A percentile compares a stretch with the other conserved stretches of the same genome.
These are phyloP conservation scores for Chlorella ohadii DNA, from an alignment of 139 green algal species.

Conservation along the genomic window DNA sequence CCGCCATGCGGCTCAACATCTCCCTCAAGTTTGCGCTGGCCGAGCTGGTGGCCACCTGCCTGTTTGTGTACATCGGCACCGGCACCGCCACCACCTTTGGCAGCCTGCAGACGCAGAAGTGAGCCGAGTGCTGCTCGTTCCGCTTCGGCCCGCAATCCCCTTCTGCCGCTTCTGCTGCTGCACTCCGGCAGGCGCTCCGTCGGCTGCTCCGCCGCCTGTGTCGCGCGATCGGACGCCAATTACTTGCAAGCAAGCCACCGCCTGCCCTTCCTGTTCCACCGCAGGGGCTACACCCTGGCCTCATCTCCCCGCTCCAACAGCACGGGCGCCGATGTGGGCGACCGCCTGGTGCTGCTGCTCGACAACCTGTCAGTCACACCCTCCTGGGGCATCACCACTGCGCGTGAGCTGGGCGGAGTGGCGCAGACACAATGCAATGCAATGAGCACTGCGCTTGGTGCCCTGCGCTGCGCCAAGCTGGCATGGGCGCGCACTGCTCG, in stretches of 20 bases:
- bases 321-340: background rate
- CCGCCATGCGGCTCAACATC: too few relatives aligned
- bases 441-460: too few relatives aligned
- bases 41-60: background rate
- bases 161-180: background rate
- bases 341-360: background rate
- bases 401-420: background rate
- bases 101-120: background rate
- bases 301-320: background rate
- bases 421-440: too few relatives aligned
- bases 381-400: conserved; percentile 36
- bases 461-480: too few relatives aligned
- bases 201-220: too few relatives aligned
- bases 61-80: conserved; percentile 34
- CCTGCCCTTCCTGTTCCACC: too few relatives aligned
- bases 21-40: background rate
- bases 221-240: too few relatives aligned
- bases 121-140: background rate
- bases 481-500: too few relatives aligned
- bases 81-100: conserved; percentile 29
- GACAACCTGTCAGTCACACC: conserved; percentile 6
- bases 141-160: background rate
- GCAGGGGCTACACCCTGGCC: conserved; percentile 7
- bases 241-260: too few relatives aligned
- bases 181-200: too few relatives aligned